Evolutionary conservation across 2,329 filamentous ascomycete genomes (phyloP), one percentile per base, ranked within the genome.

Genomic region (Coleophoma cylindrospora): DNA sequence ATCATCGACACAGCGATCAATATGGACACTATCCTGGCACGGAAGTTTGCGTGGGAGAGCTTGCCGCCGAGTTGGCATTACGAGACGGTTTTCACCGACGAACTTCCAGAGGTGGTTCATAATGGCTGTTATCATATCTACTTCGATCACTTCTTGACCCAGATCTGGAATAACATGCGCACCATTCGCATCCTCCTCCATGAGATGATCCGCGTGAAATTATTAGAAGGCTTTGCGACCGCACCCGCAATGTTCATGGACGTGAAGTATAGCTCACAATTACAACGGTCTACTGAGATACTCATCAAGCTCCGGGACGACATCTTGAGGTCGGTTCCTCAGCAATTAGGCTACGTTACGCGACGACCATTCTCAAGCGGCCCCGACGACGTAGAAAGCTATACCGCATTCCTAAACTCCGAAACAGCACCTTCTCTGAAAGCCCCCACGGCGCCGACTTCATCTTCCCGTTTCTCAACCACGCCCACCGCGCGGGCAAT

Each of bases 1-100:
- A 50, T 56, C 21, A 49, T 58, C 12, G 32, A 41, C n/a, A 46
- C 34, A 3, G 55, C 46, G 17, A 10, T 54, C 11, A 37, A 34
- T 10, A 27, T 59, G 13, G 57, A 59, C 27, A 40, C 37, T 33
- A 14, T 34, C 14, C 19, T 49, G 13, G 40, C 21, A 9, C 15
- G 17, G 11, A 43, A n/a, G 17, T 44, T 40, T n/a, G 15, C 22
- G 3, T 27, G 27, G 27, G 27, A 27, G 27, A 45, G 38, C 40
- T 17, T 45, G 15, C 21, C 14, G 6, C 19, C 43, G 14, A 11
- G 36, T 14, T 51, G 49, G 49, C 17, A 13, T 15, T 51, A 43
- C 21, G 43, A 47, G 9, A 51, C 44, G 12, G 37, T 47, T 10
- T 43, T 34, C 37, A 43, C 37, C 33, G 38, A 51, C 32, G 33